Conservation (phyloP, 257 asterid species). For the Jaltomata sinuosa region DNA sequence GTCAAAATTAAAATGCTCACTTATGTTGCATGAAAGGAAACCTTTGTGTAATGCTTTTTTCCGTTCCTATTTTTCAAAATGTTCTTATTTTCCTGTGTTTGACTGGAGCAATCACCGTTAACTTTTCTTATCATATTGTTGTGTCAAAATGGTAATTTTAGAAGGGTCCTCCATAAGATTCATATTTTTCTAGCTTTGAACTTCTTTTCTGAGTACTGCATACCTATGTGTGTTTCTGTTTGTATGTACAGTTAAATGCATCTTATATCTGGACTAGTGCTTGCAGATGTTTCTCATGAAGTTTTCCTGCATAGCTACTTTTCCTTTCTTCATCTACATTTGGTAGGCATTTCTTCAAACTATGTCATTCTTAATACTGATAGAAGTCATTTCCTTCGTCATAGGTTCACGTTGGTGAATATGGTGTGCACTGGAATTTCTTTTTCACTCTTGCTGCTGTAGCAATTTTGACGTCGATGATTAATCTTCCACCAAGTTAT, state of each 20-base stretch:
- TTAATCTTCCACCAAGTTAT: conserved; percentile 49
- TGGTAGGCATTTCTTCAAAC: not conserved
- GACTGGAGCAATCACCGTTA: not conserved
- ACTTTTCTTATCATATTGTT: not conserved
- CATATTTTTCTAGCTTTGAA: not conserved
- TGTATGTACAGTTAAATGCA: not conserved
- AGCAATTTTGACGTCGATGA: conserved; percentile 57
- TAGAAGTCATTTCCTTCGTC: not conserved
- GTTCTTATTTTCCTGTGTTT: not conserved
- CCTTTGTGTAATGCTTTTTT: not conserved
- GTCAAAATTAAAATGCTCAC: not conserved
- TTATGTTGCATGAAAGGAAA: not conserved
- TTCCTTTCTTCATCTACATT: conserved; percentile 3
- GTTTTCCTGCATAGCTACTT: not conserved
- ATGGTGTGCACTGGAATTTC: conserved; percentile 99
- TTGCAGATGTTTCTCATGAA: not conserved
- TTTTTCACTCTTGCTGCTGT: conserved; percentile 94
- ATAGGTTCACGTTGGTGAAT: conserved; percentile 95
- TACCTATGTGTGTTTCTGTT: not conserved
- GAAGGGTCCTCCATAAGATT: not conserved
- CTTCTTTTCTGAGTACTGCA: not conserved
- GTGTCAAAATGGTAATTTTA: not conserved
- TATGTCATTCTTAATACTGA: not conserved
- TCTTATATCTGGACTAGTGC: not conserved
- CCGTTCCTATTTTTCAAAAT: not conserved